Base-by-base conservation (phyloP, 1,284 basidiomycete species). In the Veloboletus limbatus region DNA sequence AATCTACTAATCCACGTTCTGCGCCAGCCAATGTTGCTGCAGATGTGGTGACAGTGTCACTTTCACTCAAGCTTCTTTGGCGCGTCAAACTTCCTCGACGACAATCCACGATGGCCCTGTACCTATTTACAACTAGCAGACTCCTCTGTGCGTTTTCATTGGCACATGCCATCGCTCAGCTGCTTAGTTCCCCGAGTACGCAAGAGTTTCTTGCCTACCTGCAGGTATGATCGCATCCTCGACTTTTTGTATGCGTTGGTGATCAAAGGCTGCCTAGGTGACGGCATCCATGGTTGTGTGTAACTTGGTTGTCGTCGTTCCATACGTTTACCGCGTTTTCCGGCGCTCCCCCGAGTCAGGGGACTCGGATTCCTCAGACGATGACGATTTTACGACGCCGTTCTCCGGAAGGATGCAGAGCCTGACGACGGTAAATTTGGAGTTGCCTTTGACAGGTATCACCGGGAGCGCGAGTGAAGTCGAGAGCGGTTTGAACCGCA, bases 241-340 rank as follows among this genome's bases (percentile, higher is more conserved):
- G 10, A 16, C 8, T 16, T 17, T 14, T 8, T 10, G 17, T 11
- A n/a, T 26, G 22, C 13, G 14, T 28, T 14, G n/a, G 28, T 21
- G n/a, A 27, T n/a, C 7, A 3, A 43, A 16, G 16, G 16, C 8
- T 26, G 4, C 6, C 16, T 27, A 52, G 51, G 25, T 45, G 14
- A 27, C 20, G 10, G 16, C 4, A n/a, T 54, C 52, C 40, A 10
- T 55, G 42, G 20, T 57, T n/a, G 16, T 48, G 13, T 57, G 54
- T 43, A 55, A 57, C 48, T n/a, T 57, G 31, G 26, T 54, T 8
- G 55, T 56, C 3, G 39, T 54, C 11, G 46, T 51, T 24, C 48
- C 52, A 3, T 54, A 45, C 27, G 3, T 48, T 9, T 57, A 57
- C 25, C 52, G 55, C 1, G 16, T 38, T n/a, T 33, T 54, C 28